These are phyloP conservation scores for Penicillium italicum DNA, from an alignment of 2,329 filamentous ascomycete species.

Conservation along the genomic window DNA sequence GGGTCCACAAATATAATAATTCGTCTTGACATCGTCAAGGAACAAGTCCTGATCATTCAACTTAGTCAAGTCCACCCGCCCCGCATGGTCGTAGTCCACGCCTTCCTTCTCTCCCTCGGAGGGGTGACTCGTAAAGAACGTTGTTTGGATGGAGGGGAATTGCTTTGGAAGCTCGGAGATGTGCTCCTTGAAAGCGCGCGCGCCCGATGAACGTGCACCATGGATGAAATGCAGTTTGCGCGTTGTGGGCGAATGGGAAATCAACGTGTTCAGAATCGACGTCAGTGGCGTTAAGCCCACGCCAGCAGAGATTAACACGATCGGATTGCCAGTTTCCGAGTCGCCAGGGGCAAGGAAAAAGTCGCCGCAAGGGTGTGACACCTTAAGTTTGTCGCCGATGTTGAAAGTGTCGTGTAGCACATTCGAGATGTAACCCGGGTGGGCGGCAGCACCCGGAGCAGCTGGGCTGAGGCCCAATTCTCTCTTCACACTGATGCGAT, in stretches of 20 bases:
- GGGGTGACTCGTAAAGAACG: constrained; percentile 58
- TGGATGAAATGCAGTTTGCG: constrained; percentile 59
- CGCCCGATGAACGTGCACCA: constrained; percentile 49
- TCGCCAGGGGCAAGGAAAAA: constrained; percentile 48
- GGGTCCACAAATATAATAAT: constrained; percentile 72
- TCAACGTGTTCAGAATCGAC: constrained; percentile 57
- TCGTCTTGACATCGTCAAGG: constrained; percentile 51
- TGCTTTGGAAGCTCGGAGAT: constrained; percentile 45
- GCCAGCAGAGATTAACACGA: constrained; percentile 61
- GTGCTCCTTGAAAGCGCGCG: constrained; percentile 53
- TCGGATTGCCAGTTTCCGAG: constrained; percentile 42
- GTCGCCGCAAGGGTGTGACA: constrained; percentile 65
- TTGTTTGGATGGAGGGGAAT: constrained; percentile 49
- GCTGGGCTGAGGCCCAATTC: constrained; percentile 54
- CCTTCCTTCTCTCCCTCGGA: constrained; percentile 49
- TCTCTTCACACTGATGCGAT: constrained; percentile 69
- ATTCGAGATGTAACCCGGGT: constrained; percentile 67
- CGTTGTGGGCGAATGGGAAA: constrained; percentile 38
- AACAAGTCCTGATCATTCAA: constrained; percentile 57
- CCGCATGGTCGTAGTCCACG: constrained; percentile 57
- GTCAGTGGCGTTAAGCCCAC: constrained; percentile 59
- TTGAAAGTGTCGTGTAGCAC: constrained; percentile 61
- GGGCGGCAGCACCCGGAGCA: constrained; percentile 46
- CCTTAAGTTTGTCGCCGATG: constrained; percentile 59
- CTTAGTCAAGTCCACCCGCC: constrained; percentile 57